Base-by-base conservation (phyloP, 805 yeast species). In the Sungouiella blattae region DNA sequence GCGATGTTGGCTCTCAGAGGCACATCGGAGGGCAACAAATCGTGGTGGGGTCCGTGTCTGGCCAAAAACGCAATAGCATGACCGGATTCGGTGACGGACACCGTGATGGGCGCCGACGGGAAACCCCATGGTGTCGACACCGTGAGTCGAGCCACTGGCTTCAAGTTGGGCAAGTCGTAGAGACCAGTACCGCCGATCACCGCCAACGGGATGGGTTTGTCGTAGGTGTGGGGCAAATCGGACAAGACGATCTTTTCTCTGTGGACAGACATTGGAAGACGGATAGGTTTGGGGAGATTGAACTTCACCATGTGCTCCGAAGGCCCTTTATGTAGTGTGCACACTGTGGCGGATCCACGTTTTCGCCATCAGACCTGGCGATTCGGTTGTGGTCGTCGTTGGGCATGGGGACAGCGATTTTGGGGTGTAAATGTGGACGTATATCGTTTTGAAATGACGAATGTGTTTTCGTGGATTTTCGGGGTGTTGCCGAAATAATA, bases 111-210 rank as follows among this genome's bases (percentile, higher is more conserved):
- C 11, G 95, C 83, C 4, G 97, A 88, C 15, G 99, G 96, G 47
- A 73, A 75, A 8, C 98, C 99, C 98, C 98, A 93, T 15, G 99
- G 99, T 3, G 99, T 93, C 13, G 83, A 75, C 39, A 88, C 64
- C 11, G 87, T 78, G 27, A 93, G 64, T 48, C 82, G 70, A 11
- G 96, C 96, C 30, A 91, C 95, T 3, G 95, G 94, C 31, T 80
- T 75, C 37, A 93, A 70, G 38, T 86, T 79, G 26, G 83, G 86
- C 38, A 93, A 70, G 39, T 86, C 84, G 69, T 93, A 93, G 20
- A 93, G 74, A n/a, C 99, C 99, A 4, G 98, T 93, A 26, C 98
- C 98, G 26, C 98, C 98, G 58, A 93, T 93, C 48, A 93, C 78
- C 23, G 95, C 98, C 28, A 93, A 71, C 26, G 77, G 73, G 17